Evolutionary conservation across 805 yeast genomes (phyloP).

Genomic region (Lipomyces spencermartinsiae): DNA sequence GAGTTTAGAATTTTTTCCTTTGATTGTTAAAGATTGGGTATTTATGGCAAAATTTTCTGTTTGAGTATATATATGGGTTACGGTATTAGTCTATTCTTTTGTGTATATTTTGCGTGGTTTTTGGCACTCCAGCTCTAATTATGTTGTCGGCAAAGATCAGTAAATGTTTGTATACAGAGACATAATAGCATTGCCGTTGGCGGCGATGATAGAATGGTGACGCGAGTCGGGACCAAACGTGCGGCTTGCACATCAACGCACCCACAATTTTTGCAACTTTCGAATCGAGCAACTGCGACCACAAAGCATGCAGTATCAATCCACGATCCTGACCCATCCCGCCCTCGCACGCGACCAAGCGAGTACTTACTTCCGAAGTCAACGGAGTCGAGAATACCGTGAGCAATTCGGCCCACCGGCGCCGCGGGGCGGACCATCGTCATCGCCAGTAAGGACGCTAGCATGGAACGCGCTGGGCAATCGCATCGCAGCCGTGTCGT

Average conservation of each 20-base stretch:
- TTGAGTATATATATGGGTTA: background rate
- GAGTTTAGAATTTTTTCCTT: background rate
- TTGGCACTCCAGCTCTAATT: background rate
- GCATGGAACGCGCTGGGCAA: slow-evolving; percentile 37
- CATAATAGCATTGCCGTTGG: background rate
- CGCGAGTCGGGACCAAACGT: background rate
- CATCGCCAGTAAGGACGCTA: slow-evolving; percentile 8
- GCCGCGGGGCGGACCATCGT: background rate
- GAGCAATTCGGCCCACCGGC: slow-evolving; percentile 15
- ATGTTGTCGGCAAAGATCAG: background rate
- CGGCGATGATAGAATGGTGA: background rate
- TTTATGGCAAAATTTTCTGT: background rate
- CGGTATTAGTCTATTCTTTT: background rate
- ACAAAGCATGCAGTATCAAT: background rate
- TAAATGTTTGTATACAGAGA: background rate
- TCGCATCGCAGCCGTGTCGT: slow-evolving; percentile 27
- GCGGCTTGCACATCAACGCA: background rate
- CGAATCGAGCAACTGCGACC: background rate
- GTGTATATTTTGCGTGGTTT: background rate
- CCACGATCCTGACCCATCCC: slow-evolving; percentile 5
- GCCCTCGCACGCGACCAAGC: slow-evolving; percentile 23
- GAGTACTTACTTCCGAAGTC: slow-evolving; percentile 14
- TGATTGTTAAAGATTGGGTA: background rate
- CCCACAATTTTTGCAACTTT: background rate
- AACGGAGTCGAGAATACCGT: slow-evolving; percentile 17